Percentiles rank a stretch among this genome's conserved stretches.
Evolutionary conservation across 805 yeast species (phyloP).

Genomic region (Sungouiozyma intestinalis): DNA sequence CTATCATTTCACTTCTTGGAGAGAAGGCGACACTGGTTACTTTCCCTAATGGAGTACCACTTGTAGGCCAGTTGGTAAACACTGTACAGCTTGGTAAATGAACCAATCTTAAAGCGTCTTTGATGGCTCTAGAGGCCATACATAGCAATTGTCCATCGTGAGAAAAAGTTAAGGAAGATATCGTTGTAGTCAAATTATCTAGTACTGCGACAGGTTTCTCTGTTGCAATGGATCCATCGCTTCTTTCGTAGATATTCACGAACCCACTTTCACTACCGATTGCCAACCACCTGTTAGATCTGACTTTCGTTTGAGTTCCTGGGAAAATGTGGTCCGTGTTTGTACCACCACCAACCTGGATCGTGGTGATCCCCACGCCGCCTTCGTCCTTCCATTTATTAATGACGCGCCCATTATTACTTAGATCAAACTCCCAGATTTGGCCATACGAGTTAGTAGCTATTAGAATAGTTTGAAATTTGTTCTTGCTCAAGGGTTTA

Average conservation of each 20-base stretch:
- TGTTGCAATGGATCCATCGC: conserved; percentile 9
- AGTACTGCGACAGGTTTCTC: conserved; percentile 48
- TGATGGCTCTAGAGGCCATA: conserved; percentile 73
- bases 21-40: conserved; percentile 76
- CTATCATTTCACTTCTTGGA: conserved; percentile 71
- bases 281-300: conserved; percentile 66
- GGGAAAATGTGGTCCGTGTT: conserved; percentile 22
- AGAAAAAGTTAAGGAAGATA: conserved; percentile 63
- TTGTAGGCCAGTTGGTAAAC: conserved; percentile 93
- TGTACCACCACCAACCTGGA: conserved; percentile 57
- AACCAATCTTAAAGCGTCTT: conserved; percentile 76
- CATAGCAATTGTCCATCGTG: conserved; percentile 84
- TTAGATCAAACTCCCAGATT: conserved; percentile 73
- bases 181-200: conserved; percentile 73
- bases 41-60: conserved; percentile 92
- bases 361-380: conserved; percentile 71
- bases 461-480: conserved; percentile 32
- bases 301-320: conserved; percentile 12
- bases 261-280: conserved; percentile 83
- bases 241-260: conserved; percentile 72
- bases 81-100: conserved; percentile 84
- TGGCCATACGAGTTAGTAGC: conserved; percentile 74
- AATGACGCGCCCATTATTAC: conserved; percentile 37
- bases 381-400: conserved; percentile 79
- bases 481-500: conserved; percentile 15